These are phyloP conservation scores for Gloeopeniophorella convolvens DNA, from an alignment of 768 basidiomycete genomes.

Conservation along the genomic window DNA sequence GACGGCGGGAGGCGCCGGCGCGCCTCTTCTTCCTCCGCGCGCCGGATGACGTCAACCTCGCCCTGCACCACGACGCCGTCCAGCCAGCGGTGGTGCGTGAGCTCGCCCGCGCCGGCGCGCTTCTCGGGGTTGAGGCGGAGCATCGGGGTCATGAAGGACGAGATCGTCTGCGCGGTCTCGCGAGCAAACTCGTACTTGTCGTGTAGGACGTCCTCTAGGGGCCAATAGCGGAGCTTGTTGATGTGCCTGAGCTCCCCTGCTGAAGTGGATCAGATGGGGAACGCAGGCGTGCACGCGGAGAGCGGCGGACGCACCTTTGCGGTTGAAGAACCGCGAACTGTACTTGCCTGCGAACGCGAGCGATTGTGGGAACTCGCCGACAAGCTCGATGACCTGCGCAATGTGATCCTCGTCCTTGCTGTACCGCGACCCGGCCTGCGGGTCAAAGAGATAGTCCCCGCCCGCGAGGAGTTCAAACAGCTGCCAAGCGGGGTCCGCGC, in stretches of 20 bases:
- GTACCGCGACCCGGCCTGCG: constrained; percentile 89
- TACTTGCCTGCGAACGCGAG: constrained; percentile 91
- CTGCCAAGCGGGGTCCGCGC: constrained; percentile 32
- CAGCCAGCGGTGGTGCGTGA: constrained; percentile 83
- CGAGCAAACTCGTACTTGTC: constrained; percentile 95
- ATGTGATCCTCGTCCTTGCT: constrained; percentile 97
- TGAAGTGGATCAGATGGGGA: background rate
- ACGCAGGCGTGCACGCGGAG: background rate
- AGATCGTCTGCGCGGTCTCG: constrained; percentile 73
- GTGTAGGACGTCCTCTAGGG: constrained; percentile 69
- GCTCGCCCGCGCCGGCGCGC: constrained; percentile 81
- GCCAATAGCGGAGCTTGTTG: constrained; percentile 90
- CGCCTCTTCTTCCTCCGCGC: constrained; percentile 51
- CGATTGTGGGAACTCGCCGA: constrained; percentile 81
- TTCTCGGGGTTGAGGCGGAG: constrained; percentile 82
- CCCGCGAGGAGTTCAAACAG: constrained; percentile 94
- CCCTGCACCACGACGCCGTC: constrained; percentile 82
- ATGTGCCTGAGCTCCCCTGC: constrained; percentile 87
- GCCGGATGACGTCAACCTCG: constrained; percentile 74
- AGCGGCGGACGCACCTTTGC: constrained; percentile 62
- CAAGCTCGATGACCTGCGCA: constrained; percentile 94
- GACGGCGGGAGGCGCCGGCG: constrained; percentile 24
- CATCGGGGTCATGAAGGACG: constrained; percentile 84
- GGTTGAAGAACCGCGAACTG: constrained; percentile 89
- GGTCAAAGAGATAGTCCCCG: constrained; percentile 97